Conservation (phyloP, 257 asterid genomes). For the Fraxinus pennsylvanica region DNA sequence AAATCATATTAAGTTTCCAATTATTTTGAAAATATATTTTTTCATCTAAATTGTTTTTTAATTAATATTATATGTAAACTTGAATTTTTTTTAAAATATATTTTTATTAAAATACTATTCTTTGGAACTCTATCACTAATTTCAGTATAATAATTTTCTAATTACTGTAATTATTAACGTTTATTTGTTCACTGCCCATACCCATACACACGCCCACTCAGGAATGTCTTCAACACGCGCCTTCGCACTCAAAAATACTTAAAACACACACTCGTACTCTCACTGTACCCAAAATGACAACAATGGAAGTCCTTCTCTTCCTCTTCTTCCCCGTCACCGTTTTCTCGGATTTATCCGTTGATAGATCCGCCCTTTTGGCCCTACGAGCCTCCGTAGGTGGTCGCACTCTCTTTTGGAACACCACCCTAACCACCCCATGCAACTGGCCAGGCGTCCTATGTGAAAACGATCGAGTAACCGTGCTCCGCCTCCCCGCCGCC, state of each 20-base stretch:
- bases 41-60: too few species aligned
- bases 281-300: constrained; percentile 17
- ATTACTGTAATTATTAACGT: too few species aligned
- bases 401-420: constrained; percentile 68
- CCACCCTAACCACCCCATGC: constrained; percentile 55
- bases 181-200: too few species aligned
- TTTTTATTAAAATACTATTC: too few species aligned
- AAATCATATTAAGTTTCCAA: too few species aligned
- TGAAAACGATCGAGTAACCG: constrained; percentile 55
- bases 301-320: constrained; percentile 31
- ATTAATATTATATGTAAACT: too few species aligned
- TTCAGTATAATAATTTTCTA: too few species aligned
- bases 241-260: neutral
- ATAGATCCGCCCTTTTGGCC: constrained; percentile 59
- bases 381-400: constrained; percentile 73
- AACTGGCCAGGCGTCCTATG: constrained; percentile 68
- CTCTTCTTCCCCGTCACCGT: constrained; percentile 25
- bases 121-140: too few species aligned
- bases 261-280: neutral
- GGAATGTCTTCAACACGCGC: too few species aligned
- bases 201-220: too few species aligned
- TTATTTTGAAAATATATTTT: too few species aligned
- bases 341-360: constrained; percentile 56
- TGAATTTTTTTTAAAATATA: too few species aligned
- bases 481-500: constrained; percentile 73